phyloP scores from a whole-genome alignment of 305 asterid species.

The Fraxinus baroniana region DNA sequence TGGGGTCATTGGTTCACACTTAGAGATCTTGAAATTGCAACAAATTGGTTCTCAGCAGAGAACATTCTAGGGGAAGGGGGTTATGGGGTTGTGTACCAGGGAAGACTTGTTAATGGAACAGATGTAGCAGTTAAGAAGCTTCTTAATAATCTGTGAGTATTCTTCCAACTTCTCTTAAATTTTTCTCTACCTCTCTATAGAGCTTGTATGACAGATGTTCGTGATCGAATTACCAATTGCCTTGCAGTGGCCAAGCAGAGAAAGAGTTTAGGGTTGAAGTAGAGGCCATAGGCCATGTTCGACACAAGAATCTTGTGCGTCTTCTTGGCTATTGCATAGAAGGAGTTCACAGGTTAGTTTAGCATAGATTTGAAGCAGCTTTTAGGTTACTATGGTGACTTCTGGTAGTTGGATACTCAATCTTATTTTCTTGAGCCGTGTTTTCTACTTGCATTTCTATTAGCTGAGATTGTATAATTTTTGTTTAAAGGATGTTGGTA shows the following conservation, averaged over 20 bases:
- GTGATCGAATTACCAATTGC: slow-evolving; percentile 20
- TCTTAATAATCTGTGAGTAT: slow-evolving; percentile 83
- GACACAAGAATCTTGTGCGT: slow-evolving; percentile 92
- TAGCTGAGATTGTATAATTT: slow-evolving; percentile 17
- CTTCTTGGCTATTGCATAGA: slow-evolving; percentile 95
- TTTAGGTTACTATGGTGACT: not conserved
- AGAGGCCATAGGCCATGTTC: slow-evolving; percentile 94
- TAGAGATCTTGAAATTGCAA: slow-evolving; percentile 82
- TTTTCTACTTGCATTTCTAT: slow-evolving; percentile 14
- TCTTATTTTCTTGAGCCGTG: not conserved
- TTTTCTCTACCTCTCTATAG: not conserved
- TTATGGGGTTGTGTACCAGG: slow-evolving; percentile 80
- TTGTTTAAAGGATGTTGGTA: slow-evolving; percentile 74
- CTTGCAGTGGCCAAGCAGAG: slow-evolving; percentile 91
- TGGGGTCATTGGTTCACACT: slow-evolving; percentile 99
- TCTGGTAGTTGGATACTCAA: not conserved
- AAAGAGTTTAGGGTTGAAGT: slow-evolving; percentile 92
- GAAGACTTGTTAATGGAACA: slow-evolving; percentile 74
- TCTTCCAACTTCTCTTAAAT: slow-evolving; percentile 5
- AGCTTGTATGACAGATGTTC: not conserved
- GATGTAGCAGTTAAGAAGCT: slow-evolving; percentile 94
- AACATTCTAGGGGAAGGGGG: slow-evolving; percentile 89
- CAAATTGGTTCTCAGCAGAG: slow-evolving; percentile 64
- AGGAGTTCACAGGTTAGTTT: slow-evolving; percentile 81
- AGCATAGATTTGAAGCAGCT: not conserved